Conservation (phyloP, 1,284 basidiomycete species). For the Albatrellus sp. region DNA sequence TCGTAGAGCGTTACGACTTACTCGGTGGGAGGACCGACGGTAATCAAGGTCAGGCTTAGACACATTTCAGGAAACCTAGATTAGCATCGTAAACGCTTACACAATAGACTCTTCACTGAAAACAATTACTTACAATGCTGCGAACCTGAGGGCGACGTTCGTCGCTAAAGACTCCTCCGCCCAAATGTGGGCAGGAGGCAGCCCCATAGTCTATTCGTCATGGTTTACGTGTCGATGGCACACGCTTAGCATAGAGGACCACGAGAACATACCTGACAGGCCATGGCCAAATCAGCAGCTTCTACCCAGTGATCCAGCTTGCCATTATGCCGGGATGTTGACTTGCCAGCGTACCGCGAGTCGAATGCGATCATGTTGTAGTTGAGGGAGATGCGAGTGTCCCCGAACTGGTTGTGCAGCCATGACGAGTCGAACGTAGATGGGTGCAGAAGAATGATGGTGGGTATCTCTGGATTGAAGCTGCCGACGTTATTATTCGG, state of each 20-base stretch:
- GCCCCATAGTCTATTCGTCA: slow-evolving; percentile 32
- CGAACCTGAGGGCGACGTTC: slow-evolving; percentile 44
- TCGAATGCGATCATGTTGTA: slow-evolving; percentile 69
- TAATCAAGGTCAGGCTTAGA: slow-evolving; percentile 55
- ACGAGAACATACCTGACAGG: slow-evolving; percentile 37
- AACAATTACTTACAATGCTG: slow-evolving; percentile 34
- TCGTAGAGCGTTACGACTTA: slow-evolving; percentile 21
- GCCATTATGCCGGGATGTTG: slow-evolving; percentile 36
- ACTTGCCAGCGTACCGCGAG: slow-evolving; percentile 47
- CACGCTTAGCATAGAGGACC: not conserved
- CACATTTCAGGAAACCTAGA: slow-evolving; percentile 57
- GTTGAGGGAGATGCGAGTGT: slow-evolving; percentile 40
- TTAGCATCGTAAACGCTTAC: slow-evolving; percentile 1
- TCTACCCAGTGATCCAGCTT: slow-evolving; percentile 63
- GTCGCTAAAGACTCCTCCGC: slow-evolving; percentile 46
- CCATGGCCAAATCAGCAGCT: slow-evolving; percentile 63
- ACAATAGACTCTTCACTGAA: not conserved
- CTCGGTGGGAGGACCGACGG: slow-evolving; percentile 57
- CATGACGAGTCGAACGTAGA: slow-evolving; percentile 56
- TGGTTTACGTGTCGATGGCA: not conserved
- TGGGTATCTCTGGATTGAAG: slow-evolving; percentile 53
- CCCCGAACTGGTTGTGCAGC: slow-evolving; percentile 53
- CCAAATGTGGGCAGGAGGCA: slow-evolving; percentile 56
- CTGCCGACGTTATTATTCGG: slow-evolving; percentile 43
- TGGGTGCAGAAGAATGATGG: slow-evolving; percentile 56